Conservation (phyloP, 2,329 filamentous ascomycete genomes). For the Ophiostoma perfectum region DNA sequence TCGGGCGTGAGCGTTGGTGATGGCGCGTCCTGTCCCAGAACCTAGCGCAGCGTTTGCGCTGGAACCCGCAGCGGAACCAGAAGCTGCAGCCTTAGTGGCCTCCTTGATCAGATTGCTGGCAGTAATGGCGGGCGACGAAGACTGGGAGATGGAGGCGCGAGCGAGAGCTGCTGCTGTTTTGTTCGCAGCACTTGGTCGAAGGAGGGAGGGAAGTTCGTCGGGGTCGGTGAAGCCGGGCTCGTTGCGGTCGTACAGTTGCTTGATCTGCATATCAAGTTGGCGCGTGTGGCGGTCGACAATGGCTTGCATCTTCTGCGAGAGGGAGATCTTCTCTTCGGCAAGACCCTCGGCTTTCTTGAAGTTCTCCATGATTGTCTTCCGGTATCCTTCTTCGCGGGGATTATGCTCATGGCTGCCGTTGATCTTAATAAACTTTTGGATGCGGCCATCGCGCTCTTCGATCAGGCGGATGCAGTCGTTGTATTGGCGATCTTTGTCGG, state of each 20-base stretch:
- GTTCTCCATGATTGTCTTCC: slow-evolving; percentile 60
- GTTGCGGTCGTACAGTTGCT: slow-evolving; percentile 54
- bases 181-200: slow-evolving; percentile 55
- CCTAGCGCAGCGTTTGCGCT: not conserved
- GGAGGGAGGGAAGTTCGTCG: slow-evolving; percentile 57
- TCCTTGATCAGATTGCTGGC: slow-evolving; percentile 29
- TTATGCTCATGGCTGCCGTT: slow-evolving; percentile 70
- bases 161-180: slow-evolving; percentile 39
- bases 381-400: slow-evolving; percentile 66
- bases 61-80: not conserved
- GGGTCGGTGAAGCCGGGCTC: slow-evolving; percentile 58
- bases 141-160: slow-evolving; percentile 27
- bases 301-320: slow-evolving; percentile 59
- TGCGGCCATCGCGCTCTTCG: slow-evolving; percentile 63
- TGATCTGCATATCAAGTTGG: slow-evolving; percentile 59
- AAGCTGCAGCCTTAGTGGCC: slow-evolving; percentile 16
- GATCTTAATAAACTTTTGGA: slow-evolving; percentile 75
- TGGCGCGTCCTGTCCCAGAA: not conserved
- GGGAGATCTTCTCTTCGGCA: slow-evolving; percentile 66
- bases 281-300: slow-evolving; percentile 58
- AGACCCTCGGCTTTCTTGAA: slow-evolving; percentile 64
- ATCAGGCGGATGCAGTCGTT: slow-evolving; percentile 64
- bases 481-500: slow-evolving; percentile 70
- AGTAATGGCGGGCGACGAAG: slow-evolving; percentile 22
- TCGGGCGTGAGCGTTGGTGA: slow-evolving; percentile 40